Percentiles rank a stretch among this genome's conserved stretches.
Evolutionary conservation across 2,329 filamentous ascomycete genomes (phyloP).

Genomic region (Talaromyces sp.): DNA sequence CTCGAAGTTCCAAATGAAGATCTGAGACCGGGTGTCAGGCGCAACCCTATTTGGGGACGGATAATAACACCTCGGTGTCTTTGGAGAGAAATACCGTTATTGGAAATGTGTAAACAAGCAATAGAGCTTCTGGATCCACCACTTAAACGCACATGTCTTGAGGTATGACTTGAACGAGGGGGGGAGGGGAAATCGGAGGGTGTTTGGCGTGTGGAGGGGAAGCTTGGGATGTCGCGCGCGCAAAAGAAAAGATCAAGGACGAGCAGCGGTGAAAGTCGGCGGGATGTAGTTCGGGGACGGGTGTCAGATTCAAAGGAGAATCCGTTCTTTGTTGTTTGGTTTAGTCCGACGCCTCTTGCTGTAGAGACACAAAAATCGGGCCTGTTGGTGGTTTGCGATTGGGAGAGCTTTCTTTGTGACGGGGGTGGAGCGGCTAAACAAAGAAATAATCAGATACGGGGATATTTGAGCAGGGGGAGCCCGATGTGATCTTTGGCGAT

Average conservation of each 20-base stretch:
- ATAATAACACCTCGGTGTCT: background rate
- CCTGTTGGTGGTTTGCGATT: slow-evolving; percentile 5
- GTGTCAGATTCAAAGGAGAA: background rate
- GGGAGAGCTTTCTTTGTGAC: slow-evolving; percentile 11
- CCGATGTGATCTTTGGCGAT: no score
- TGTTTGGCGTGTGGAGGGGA: slow-evolving; percentile 6
- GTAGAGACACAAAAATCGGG: slow-evolving; percentile 19
- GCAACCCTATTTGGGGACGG: slow-evolving; percentile 1
- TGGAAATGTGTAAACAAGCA: slow-evolving; percentile 2
- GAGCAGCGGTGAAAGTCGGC: background rate
- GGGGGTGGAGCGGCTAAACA: slow-evolving; percentile 22
- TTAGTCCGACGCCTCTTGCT: background rate
- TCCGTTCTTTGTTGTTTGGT: background rate
- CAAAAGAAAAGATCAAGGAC: background rate
- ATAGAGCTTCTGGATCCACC: slow-evolving; percentile 8
- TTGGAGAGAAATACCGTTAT: slow-evolving; percentile 3
- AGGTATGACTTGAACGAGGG: slow-evolving; percentile 1
- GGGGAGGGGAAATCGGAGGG: background rate
- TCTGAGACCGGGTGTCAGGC: slow-evolving; percentile 10
- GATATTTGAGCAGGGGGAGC: slow-evolving; percentile 15
- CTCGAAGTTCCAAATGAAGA: background rate
- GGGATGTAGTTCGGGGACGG: no score
- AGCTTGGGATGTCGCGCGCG: slow-evolving; percentile 1
- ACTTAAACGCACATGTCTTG: slow-evolving; percentile 16
- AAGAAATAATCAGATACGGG: slow-evolving; percentile 23